phyloP scores from a whole-genome alignment of 2,329 filamentous ascomycete species.

The Stagonosporopsis chrysanthemi region DNA sequence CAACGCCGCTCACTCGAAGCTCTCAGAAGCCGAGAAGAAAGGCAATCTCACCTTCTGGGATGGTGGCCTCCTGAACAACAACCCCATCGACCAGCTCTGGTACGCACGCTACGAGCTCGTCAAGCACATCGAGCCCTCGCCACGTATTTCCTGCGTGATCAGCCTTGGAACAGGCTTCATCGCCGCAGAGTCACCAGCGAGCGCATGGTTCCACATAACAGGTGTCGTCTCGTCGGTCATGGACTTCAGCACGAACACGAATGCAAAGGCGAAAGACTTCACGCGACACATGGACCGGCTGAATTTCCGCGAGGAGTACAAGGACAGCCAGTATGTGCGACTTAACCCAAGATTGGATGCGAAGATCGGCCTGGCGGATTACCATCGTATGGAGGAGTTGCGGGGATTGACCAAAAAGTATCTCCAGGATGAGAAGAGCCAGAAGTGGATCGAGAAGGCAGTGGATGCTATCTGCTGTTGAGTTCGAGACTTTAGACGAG shows the following conservation, averaged over 20 bases:
- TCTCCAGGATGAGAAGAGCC: not conserved
- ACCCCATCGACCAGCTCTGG: slow-evolving; percentile 11
- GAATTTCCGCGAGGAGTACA: not conserved
- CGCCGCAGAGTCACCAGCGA: not conserved
- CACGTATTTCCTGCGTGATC: slow-evolving; percentile 7
- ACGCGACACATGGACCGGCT: not conserved
- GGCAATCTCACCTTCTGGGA: slow-evolving; percentile 5
- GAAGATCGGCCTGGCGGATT: not conserved
- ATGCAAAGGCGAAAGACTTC: not conserved
- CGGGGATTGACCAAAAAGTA: not conserved
- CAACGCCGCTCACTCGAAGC: not conserved
- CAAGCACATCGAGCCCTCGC: not conserved
- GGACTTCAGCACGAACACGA: slow-evolving; percentile 1
- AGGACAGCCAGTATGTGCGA: not conserved
- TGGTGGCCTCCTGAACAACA: slow-evolving; percentile 13
- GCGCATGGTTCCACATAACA: not conserved
- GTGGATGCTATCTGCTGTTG: not conserved
- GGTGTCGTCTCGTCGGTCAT: not conserved
- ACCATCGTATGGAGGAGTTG: not conserved
- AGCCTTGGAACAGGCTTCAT: slow-evolving; percentile 5
- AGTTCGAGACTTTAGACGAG: no score
- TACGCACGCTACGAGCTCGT: slow-evolving; percentile 6
- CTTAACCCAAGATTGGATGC: not conserved
- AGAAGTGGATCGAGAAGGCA: slow-evolving; percentile 1
- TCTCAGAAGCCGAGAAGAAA: not conserved